Base-by-base conservation (phyloP, 345 rosid genomes). In the Rhizophora apiculata region DNA sequence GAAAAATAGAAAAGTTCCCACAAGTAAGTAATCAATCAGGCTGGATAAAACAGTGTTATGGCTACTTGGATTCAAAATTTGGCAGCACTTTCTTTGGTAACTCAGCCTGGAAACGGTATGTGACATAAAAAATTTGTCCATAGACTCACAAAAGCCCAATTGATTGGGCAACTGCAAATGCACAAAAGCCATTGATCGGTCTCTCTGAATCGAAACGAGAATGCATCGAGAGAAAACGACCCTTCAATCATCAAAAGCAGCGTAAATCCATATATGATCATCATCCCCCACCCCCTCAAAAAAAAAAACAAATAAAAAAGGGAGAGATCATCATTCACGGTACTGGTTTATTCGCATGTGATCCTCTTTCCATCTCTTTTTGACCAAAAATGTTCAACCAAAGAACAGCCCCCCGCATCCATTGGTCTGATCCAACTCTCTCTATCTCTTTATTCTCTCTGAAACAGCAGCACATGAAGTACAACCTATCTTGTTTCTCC, bases 211-310 rank as follows among this genome's bases (percentile, higher is more conserved):
- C 20, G 26, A 54, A 13, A 22, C 6, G 5, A 39, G 27, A 68
- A 67, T 73, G 74, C 11, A 11, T 62, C 22, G 63, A 54, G 63
- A 54, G 82, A 83, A 83, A 78, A 73, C 60, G 80, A 78, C 83
- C 69, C 63, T 73, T 78, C 84, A 70, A 78, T 77, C 75, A 73
- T 80, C 52, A 75, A 83, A 78, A 80, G 78, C 64, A 43, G 71
- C 64, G 71, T 53, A 63, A 56, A 29, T 13, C 49, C 49, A 43
- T 3, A 43, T 43, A 24, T 29, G 48, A 53, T 31, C 48, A 9
- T 46, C 74, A 58, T 51, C 62, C 63, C 72, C 76, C 37, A 0
- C 9, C 37, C 37, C 37, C 49, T 15, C 11, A 9, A 3, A 4
- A 4, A 4, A 4, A 3, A 31, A 4, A 3, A 3, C 6, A 31